Evolutionary conservation across 305 asterid genomes (phyloP), one percentile per base, ranked within the genome.

Genomic region (Nicotiana rustica): DNA sequence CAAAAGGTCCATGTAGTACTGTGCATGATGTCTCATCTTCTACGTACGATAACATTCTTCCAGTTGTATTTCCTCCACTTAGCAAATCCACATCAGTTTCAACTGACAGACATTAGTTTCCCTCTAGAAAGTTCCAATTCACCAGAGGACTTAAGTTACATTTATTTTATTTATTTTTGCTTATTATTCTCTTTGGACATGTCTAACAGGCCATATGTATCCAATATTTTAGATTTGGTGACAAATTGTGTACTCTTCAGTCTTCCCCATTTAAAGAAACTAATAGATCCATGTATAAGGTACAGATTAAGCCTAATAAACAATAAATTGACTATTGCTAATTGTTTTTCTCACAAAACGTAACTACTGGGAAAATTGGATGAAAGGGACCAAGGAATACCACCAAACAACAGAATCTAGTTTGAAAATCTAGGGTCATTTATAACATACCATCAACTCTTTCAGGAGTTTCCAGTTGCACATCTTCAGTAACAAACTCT

Each of bases 401-500:
- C 80, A 75, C 65, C 79, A 52, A 71, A 29, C 25, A 52, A 75
- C 65, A 75, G 47, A 52, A 29, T 75, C 80, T 75, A 75, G 80
- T 29, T 13, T 8, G 9, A 55, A 52, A 15, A 75, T 29, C 25
- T 47, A 71, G 14, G 57, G 44, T 49, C 65, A 75, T 75, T 75
- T 52, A 25, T 25, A 29, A 52, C 80, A 75, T 75, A 75, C 80
- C 80, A 52, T 75, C 80, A 75, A 75, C 80, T 75, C 47, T 52
- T 75, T 75, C 80, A 52, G 47, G 29, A 75, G 29, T 75, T 52
- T 52, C 65, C 65, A 29, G 44, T 52, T 29, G 80, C 80, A 25
- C 65, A 75, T 75, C 65, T 75, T 75, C 80, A 52, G 47, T 15
- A 75, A 75, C 80, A 75, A 75, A 75, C 80, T 75, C 29, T 33